These are phyloP conservation scores for Alternaria tenuissima DNA, from an alignment of 2,329 filamentous ascomycete species.

Conservation along the genomic window DNA sequence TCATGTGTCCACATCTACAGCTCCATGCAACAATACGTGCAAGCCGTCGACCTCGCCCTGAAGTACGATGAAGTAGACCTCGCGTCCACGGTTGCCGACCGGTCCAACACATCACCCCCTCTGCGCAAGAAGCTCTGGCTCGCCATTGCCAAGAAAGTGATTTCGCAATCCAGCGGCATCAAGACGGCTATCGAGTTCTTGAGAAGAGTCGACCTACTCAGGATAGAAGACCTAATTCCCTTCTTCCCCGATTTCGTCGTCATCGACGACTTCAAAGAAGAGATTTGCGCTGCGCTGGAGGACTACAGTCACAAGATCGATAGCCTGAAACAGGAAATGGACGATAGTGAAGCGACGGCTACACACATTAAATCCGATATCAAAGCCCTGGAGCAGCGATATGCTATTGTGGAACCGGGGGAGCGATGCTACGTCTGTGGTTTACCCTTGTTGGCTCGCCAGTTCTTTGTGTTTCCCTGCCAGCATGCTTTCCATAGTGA, in stretches of 20 bases:
- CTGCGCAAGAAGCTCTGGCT: conserved; percentile 96
- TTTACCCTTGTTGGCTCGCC: conserved; percentile 83
- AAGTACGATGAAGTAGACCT: conserved; percentile 90
- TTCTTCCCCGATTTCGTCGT: conserved; percentile 99
- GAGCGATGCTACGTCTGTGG: conserved; percentile 92
- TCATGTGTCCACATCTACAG: conserved; percentile 98
- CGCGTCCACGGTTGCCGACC: conserved; percentile 86
- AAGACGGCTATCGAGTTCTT: conserved; percentile 89
- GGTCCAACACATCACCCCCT: conserved; percentile 77
- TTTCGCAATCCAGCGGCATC: conserved; percentile 84
- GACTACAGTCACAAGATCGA: conserved; percentile 94
- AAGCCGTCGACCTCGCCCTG: conserved; percentile 90
- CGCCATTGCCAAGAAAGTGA: conserved; percentile 92
- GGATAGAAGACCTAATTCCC: conserved; percentile 95
- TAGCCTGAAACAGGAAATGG: conserved; percentile 89
- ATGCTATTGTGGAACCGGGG: conserved; percentile 95
- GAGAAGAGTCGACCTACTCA: conserved; percentile 86
- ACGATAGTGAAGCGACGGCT: conserved; percentile 87
- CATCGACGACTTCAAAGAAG: conserved; percentile 98
- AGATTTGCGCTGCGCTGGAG: conserved; percentile 93
- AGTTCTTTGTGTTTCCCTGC: conserved; percentile 98
- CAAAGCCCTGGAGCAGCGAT: conserved; percentile 81
- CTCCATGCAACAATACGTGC: conserved; percentile 91
- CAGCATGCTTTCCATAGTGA: conserved; percentile 98
- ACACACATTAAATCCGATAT: conserved; percentile 92